Evolutionary conservation across 2,329 filamentous ascomycete genomes (phyloP), one percentile per base, ranked within the genome.

Genomic region (Drechslerella coelobrocha): DNA sequence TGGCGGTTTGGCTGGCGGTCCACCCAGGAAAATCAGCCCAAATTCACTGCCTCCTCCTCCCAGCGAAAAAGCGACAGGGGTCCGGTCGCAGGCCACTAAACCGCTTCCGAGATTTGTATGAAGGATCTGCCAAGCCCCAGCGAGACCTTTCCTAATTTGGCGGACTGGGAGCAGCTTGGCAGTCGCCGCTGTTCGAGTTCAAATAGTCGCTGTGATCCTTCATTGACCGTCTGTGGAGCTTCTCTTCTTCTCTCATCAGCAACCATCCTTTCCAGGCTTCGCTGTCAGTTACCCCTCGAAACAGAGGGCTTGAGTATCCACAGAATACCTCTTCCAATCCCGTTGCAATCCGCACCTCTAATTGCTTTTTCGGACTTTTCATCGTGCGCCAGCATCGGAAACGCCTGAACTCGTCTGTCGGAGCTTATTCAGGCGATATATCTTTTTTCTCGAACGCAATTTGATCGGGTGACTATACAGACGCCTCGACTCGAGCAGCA

Each of bases 181-280:
- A 24, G 45, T 41, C 14, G 34, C 14, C 29, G 19, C 26, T 19
- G 34, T 47, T 47, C 39, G 37, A 55, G 65, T 62, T 69, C 57
- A 62, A 69, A 69, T 62, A 62, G 43, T 39, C 17, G 57, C 21
- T 34, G 23, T 69, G 65, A 69, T 69, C 65, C 65, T 69, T 69
- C 65, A 69, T 69, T 69, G 56, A 57, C 12, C 10, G 19, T n/a
- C n/a, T 37, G 21, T 26, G 24, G 12, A 17, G 43, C 12, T 19
- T 24, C 37, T 48, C 39, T 48, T 26, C 39, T 54, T 19, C 29
- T 31, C 45, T 52, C 37, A 34, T 53, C 50, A 54, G 9, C 37
- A 62, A 34, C 17, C 37, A 34, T 39, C 17, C 17, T 19, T 31
- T 26, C 37, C 17, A 17, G 31, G 52, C 37, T n/a, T n/a, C n/a